Evolutionary conservation across 2,329 filamentous ascomycete genomes (phyloP).

Genomic region (Lasiodiplodia theobromae): DNA sequence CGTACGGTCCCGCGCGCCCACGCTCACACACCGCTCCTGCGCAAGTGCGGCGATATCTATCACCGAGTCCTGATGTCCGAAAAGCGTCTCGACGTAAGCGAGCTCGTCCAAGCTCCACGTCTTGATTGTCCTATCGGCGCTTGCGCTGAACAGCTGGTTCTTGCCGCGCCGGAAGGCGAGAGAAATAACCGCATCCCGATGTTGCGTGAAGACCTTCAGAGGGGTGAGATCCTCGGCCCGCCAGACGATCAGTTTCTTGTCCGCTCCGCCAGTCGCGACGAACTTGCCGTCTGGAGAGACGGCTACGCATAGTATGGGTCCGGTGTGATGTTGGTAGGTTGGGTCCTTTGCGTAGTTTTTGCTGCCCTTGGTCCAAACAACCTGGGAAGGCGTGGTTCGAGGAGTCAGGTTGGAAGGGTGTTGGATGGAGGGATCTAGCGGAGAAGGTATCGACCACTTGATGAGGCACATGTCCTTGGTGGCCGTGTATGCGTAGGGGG

Average conservation of each 20-base stretch:
- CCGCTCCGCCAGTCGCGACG: slow-evolving; percentile 86
- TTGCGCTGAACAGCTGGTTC: slow-evolving; percentile 91
- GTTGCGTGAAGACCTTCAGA: slow-evolving; percentile 85
- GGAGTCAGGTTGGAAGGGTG: slow-evolving; percentile 55
- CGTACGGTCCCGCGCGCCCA: slow-evolving; percentile 88
- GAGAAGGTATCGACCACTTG: slow-evolving; percentile 86
- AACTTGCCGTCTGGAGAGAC: slow-evolving; percentile 90
- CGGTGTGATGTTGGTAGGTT: slow-evolving; percentile 74
- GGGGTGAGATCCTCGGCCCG: slow-evolving; percentile 80
- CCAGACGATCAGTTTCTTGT: slow-evolving; percentile 87
- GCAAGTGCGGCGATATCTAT: slow-evolving; percentile 78
- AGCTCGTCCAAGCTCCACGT: slow-evolving; percentile 92
- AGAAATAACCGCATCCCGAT: slow-evolving; percentile 85
- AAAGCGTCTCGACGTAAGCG: slow-evolving; percentile 93
- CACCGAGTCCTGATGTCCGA: slow-evolving; percentile 93
- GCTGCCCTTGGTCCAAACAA: slow-evolving; percentile 69
- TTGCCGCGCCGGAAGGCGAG: slow-evolving; percentile 84
- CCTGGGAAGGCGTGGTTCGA: slow-evolving; percentile 67
- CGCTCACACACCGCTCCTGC: slow-evolving; percentile 87
- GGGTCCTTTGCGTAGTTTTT: slow-evolving; percentile 66
- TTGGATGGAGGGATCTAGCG: slow-evolving; percentile 50
- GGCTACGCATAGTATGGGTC: slow-evolving; percentile 81
- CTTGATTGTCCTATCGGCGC: slow-evolving; percentile 91
- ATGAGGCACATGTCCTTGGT: slow-evolving; percentile 84
- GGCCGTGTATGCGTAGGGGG: slow-evolving; percentile 85